phyloP scores from a whole-genome alignment of 305 asterid genomes.

The Plantago rigida region DNA sequence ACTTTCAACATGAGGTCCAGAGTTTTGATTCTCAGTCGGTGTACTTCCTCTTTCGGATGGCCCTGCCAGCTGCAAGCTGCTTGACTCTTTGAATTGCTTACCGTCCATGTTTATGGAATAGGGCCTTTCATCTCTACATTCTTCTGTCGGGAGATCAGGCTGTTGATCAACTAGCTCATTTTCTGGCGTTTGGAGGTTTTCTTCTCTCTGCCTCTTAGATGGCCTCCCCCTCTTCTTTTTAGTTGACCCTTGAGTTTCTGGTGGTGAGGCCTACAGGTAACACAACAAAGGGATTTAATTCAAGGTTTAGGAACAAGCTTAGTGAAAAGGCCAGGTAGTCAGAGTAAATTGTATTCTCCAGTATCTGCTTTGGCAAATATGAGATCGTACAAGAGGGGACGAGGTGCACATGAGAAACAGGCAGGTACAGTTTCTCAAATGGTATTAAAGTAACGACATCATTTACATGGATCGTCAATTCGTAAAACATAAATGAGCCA shows the following conservation, averaged over 20 bases:
- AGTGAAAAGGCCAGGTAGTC: no score
- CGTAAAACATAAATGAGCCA: no score
- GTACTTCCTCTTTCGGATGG: conserved; percentile 40
- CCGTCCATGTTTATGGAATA: conserved; percentile 24
- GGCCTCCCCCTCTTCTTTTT: conserved; percentile 57
- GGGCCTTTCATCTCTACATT: conserved; percentile 21
- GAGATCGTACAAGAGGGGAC: no score
- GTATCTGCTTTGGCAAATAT: conserved; percentile 11
- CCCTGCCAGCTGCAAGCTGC: neutral
- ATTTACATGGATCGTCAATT: no score
- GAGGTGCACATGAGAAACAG: no score
- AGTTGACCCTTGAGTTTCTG: neutral
- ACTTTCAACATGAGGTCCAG: conserved; percentile 40
- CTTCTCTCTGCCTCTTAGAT: conserved; percentile 23
- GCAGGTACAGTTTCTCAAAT: no score
- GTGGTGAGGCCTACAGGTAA: no score
- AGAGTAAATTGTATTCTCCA: conserved; percentile 18
- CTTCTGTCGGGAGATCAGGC: conserved; percentile 10
- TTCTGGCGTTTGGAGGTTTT: conserved; percentile 6
- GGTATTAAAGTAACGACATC: no score
- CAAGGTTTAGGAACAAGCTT: no score
- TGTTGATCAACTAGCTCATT: conserved; percentile 24
- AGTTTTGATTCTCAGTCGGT: conserved; percentile 24
- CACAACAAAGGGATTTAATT: no score
- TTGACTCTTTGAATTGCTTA: conserved; percentile 28